A percentile compares a stretch with the other conserved stretches of the same genome.
These are phyloP conservation scores for Clarireedia hainanense DNA, from an alignment of 2,329 filamentous ascomycete species.

Conservation along the genomic window DNA sequence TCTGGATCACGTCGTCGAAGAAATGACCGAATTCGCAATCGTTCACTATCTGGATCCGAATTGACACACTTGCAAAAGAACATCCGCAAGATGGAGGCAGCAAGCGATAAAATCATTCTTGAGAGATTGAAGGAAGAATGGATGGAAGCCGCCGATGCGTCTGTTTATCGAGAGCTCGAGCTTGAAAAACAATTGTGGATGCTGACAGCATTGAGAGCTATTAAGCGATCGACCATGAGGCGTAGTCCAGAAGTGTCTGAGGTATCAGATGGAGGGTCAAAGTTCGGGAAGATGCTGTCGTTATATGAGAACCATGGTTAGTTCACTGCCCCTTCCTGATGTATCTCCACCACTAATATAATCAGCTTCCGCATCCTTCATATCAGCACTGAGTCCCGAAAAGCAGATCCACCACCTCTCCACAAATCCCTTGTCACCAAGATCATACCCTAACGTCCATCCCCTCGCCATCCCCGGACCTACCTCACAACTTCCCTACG, in stretches of 20 bases:
- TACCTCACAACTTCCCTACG: constrained; percentile 31
- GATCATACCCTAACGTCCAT: constrained; percentile 29
- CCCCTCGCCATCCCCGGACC: constrained; percentile 30
- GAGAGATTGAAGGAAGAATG: constrained; percentile 46
- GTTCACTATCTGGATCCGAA: constrained; percentile 12
- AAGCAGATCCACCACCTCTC: constrained; percentile 39
- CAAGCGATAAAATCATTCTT: constrained; percentile 43
- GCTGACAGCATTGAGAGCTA: constrained; percentile 43
- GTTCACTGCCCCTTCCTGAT: not conserved
- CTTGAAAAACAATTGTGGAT: constrained; percentile 55
- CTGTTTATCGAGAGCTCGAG: constrained; percentile 42
- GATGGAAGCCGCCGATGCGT: constrained; percentile 37
- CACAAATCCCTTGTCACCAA: constrained; percentile 29
- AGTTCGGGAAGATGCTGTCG: constrained; percentile 20
- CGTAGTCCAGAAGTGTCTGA: not conserved
- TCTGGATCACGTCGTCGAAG: constrained; percentile 1
- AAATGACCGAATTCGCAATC: constrained; percentile 3
- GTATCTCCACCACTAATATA: not conserved
- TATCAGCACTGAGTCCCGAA: constrained; percentile 27
- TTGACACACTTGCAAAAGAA: constrained; percentile 41
- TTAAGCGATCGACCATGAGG: not conserved
- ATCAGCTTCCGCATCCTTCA: constrained; percentile 23
- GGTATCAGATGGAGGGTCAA: not conserved
- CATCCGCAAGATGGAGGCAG: constrained; percentile 46
- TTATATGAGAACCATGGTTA: constrained; percentile 28